phyloP scores from a whole-genome alignment of 179 eudicot genomes.

The Heliamphora pulchella region DNA sequence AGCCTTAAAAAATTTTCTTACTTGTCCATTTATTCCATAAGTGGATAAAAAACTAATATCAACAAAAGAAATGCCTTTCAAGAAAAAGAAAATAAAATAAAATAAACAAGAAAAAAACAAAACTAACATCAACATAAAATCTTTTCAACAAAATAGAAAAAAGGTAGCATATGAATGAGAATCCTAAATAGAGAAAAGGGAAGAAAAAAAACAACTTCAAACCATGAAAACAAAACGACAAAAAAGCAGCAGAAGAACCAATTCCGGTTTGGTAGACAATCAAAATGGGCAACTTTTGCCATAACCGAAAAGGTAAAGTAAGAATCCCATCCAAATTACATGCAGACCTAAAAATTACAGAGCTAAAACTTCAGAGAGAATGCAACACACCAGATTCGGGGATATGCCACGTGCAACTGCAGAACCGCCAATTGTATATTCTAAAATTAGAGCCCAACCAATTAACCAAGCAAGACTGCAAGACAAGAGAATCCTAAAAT shows the following conservation, averaged over 20 bases:
- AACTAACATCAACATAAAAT: background rate
- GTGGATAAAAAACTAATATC: background rate
- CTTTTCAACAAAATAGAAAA: background rate
- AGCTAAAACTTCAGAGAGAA: conserved; percentile 12
- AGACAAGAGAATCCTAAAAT: conserved; percentile 15
- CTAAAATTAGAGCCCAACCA: conserved; percentile 91
- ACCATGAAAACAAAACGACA: background rate
- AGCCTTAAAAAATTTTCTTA: background rate
- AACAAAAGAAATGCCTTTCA: background rate
- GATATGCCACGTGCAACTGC: conserved; percentile 98
- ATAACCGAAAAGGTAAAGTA: background rate
- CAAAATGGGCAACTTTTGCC: background rate
- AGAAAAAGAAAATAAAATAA: background rate
- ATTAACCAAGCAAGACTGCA: conserved; percentile 91
- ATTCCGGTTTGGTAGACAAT: background rate
- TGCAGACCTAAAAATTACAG: background rate
- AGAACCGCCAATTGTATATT: conserved; percentile 91
- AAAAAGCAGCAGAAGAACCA: background rate
- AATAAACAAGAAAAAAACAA: background rate
- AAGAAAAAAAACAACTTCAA: background rate
- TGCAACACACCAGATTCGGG: conserved; percentile 69
- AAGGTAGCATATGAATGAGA: background rate
- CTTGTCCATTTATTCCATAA: background rate
- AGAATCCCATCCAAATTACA: background rate
- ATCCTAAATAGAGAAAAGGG: background rate